A percentile compares a stretch with the other conserved stretches of the same genome.
Evolutionary conservation across 2,329 filamentous ascomycete species (phyloP).

Genomic region (Reticulascus tulasneorum): DNA sequence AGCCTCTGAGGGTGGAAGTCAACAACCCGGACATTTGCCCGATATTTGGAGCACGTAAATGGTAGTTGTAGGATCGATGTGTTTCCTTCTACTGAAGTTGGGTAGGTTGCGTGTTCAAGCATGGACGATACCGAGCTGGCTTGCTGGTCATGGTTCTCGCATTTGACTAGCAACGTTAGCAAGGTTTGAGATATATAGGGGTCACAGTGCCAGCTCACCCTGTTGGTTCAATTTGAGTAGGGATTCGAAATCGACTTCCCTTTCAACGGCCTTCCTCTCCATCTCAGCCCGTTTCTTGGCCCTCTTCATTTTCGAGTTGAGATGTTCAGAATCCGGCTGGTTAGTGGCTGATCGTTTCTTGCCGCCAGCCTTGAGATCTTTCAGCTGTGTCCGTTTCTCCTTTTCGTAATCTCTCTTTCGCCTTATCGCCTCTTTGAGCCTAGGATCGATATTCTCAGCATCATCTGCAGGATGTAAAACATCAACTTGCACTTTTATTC

Average conservation of each 20-base stretch:
- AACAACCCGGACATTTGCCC: constrained; percentile 68
- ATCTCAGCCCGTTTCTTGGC: constrained; percentile 3
- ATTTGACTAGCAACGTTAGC: constrained; percentile 35
- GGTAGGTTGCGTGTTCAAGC: constrained; percentile 32
- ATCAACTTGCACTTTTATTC: constrained; percentile 53
- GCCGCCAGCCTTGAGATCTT: constrained; percentile 25
- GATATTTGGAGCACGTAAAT: constrained; percentile 71
- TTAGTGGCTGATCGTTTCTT: constrained; percentile 15
- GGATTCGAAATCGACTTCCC: constrained; percentile 22
- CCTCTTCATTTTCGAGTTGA: constrained; percentile 21
- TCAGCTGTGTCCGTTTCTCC: constrained; percentile 34
- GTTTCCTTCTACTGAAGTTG: constrained; percentile 38
- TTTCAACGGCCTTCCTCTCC: constrained; percentile 11
- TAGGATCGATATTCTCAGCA: constrained; percentile 38
- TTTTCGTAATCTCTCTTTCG: constrained; percentile 64
- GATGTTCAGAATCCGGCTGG: constrained; percentile 4
- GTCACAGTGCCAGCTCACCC: constrained; percentile 18
- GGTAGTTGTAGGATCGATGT: constrained; percentile 48
- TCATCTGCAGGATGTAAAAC: constrained; percentile 39
- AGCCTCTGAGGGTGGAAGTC: constrained; percentile 72
- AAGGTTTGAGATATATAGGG: constrained; percentile 1
- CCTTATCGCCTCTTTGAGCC: constrained; percentile 53
- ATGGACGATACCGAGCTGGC: constrained; percentile 34
- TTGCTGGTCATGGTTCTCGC: constrained; percentile 36
- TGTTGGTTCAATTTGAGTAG: constrained; percentile 25